These are phyloP conservation scores for Serendipita indica DNA, from an alignment of 768 basidiomycete species.

Conservation along the genomic window DNA sequence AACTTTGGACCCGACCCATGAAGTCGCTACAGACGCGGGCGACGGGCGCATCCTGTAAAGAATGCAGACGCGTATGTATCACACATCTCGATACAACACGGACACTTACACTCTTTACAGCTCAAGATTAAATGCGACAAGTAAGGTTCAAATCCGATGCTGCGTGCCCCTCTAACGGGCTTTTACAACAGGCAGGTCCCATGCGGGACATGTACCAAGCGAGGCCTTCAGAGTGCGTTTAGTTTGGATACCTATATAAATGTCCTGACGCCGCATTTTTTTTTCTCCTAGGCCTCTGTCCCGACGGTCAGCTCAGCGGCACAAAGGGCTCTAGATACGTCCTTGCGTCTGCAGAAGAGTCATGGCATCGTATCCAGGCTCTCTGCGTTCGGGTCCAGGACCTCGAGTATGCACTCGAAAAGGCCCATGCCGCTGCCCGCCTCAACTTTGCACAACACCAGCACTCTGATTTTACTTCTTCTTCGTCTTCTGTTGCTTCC, in stretches of 20 bases:
- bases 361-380: constrained; percentile 6
- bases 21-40: background rate
- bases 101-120: background rate
- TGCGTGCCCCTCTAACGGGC: background rate
- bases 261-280: background rate
- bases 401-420: constrained; percentile 7
- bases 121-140: constrained; percentile 10
- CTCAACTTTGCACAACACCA: too few species aligned
- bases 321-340: constrained; percentile 8
- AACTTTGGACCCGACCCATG: background rate
- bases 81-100: background rate
- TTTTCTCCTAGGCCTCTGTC: background rate
- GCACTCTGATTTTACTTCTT: too few species aligned
- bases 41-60: constrained; percentile 7
- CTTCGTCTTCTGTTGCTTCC: background rate
- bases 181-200: background rate
- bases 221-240: constrained; percentile 4
- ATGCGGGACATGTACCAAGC: constrained; percentile 8
- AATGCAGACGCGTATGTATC: constrained; percentile 3
- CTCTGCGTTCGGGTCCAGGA: constrained; percentile 7
- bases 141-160: background rate
- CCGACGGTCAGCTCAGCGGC: background rate
- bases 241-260: background rate
- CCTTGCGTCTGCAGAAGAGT: background rate
- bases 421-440: background rate